Percentiles rank a stretch among this genome's conserved stretches.
Conservation (phyloP, 495 filamentous ascomycete species). For the Immersiella caudata region DNA sequence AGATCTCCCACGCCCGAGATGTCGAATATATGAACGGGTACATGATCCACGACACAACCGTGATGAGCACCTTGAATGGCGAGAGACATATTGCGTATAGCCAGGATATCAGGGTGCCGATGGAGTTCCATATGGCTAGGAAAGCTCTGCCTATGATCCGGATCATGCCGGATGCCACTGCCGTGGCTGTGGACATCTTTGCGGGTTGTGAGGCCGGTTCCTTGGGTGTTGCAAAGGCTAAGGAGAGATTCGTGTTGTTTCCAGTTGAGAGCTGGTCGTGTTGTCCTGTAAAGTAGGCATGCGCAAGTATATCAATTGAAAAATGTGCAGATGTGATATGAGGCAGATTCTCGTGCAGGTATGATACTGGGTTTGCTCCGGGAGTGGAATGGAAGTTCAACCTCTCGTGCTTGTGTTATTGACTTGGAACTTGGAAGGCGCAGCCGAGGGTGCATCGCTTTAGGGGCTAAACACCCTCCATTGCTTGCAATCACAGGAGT, state of each 20-base stretch:
- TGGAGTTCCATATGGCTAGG: constrained; percentile 95
- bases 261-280: too few species aligned
- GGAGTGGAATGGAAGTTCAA: neutral
- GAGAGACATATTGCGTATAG: constrained; percentile 98
- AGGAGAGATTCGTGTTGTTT: too few species aligned
- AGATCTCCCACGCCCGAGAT: neutral
- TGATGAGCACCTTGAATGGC: constrained; percentile 91
- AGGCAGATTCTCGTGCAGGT: neutral
- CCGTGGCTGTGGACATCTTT: constrained; percentile 76
- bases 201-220: constrained; percentile 81
- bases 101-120: constrained; percentile 88
- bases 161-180: constrained; percentile 68
- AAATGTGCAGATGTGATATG: too few species aligned
- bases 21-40: neutral
- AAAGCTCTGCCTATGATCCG: constrained; percentile 79
- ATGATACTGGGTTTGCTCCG: neutral
- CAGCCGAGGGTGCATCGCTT: neutral
- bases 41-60: neutral
- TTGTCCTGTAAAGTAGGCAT: too few species aligned
- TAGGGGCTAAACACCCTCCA: neutral
- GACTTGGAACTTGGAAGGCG: neutral
- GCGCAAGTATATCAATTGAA: too few species aligned
- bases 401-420: neutral
- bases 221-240: too few species aligned
- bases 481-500: neutral